Evolutionary conservation across 208 protist species (phyloP).

Genomic region (Wallacemonas rigidus): DNA sequence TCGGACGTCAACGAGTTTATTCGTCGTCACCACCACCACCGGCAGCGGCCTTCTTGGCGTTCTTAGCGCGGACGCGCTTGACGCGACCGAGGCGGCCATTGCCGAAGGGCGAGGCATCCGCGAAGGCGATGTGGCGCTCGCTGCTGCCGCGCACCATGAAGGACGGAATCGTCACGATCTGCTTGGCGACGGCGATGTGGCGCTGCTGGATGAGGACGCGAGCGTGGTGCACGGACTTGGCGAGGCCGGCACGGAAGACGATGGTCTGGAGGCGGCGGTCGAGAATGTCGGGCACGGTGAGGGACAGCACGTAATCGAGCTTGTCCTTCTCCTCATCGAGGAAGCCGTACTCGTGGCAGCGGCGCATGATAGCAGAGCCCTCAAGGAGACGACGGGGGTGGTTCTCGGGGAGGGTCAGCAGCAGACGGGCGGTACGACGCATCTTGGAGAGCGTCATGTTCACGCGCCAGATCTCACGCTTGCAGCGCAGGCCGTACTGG

Average conservation of each 20-base stretch:
- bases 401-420: conserved; percentile 99
- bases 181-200: conserved; percentile 99
- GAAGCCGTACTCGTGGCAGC: conserved; percentile 98
- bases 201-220: conserved; percentile 99
- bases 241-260: conserved; percentile 98
- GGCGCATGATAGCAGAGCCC: conserved; percentile 98
- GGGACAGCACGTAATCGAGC: conserved; percentile 99
- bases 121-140: conserved; percentile 99
- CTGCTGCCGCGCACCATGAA: conserved; percentile 99
- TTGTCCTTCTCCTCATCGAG: conserved; percentile 98
- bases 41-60: conserved; percentile 67
- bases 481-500: conserved; percentile 99
- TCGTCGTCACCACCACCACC: conserved; percentile 65
- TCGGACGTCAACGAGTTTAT: conserved; percentile 22
- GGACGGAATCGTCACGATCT: conserved; percentile 99
- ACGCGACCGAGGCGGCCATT: conserved; percentile 96
- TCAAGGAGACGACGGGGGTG: conserved; percentile 97
- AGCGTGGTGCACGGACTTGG: conserved; percentile 99
- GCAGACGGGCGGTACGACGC: conserved; percentile 97
- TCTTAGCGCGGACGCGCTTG: conserved; percentile 91
- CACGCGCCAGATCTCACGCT: conserved; percentile 99
- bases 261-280: conserved; percentile 99
- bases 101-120: conserved; percentile 95
- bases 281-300: conserved; percentile 99
- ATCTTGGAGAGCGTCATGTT: conserved; percentile 99